Conservation (phyloP, 140 eudicot species). For the Flaveria floridana region DNA sequence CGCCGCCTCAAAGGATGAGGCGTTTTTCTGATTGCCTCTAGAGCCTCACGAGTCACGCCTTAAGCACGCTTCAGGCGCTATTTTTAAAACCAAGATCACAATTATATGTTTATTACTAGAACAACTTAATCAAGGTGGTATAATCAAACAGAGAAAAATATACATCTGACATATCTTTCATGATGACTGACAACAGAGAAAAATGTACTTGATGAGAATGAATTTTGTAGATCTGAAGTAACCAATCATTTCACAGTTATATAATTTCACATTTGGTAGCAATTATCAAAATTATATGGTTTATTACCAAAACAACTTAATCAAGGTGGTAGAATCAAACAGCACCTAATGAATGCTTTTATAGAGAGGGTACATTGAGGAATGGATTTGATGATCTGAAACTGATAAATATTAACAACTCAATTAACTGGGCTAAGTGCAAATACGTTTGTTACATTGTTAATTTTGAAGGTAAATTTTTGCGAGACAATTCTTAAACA, state of each 20-base stretch:
- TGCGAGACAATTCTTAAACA: background rate
- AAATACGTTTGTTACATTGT: constrained; percentile 1
- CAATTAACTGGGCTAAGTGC: background rate
- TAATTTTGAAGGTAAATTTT: background rate
- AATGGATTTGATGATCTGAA: background rate
- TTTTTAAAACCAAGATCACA: no score
- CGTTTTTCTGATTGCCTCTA: no score
- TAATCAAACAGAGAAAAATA: background rate
- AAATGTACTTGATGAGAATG: background rate
- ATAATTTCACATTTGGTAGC: background rate
- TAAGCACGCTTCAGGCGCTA: no score
- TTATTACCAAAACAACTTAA: constrained; percentile 11
- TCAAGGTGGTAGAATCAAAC: background rate
- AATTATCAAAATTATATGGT: background rate
- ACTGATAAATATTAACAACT: background rate
- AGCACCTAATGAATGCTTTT: background rate
- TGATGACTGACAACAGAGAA: no score
- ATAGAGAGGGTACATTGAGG: background rate
- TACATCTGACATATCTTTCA: no score
- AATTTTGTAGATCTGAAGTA: background rate
- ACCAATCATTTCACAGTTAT: background rate
- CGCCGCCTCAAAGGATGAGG: no score
- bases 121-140: constrained; percentile 11
- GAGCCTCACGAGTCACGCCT: no score
- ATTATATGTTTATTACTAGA: background rate